Evolutionary conservation across 352 stramenopile genomes (phyloP).

Genomic region (Pilasporangium apinafurcum): DNA sequence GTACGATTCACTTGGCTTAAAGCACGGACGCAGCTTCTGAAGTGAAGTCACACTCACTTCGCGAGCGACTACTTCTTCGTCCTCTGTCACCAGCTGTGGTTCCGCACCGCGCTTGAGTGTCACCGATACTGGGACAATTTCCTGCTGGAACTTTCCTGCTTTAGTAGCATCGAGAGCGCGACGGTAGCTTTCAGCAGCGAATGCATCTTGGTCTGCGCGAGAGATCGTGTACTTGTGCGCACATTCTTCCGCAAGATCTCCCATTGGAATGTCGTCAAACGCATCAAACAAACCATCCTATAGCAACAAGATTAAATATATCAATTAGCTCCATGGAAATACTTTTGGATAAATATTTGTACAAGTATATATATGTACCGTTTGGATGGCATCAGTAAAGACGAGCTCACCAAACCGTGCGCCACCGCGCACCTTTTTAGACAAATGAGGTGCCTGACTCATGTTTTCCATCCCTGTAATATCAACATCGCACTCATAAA

Average conservation of each 20-base stretch:
- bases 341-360: neutral
- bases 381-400: slow-evolving; percentile 84
- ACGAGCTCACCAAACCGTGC: slow-evolving; percentile 80
- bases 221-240: slow-evolving; percentile 76
- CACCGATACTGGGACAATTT: slow-evolving; percentile 85
- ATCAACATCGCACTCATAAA: neutral
- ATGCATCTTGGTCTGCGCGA: slow-evolving; percentile 91
- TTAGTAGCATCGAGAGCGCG: slow-evolving; percentile 52
- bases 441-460: slow-evolving; percentile 92
- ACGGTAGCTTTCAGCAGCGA: slow-evolving; percentile 89
- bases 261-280: slow-evolving; percentile 94
- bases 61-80: slow-evolving; percentile 86
- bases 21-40: slow-evolving; percentile 82
- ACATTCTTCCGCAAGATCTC: slow-evolving; percentile 91
- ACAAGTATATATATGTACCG: slow-evolving; percentile 13
- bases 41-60: slow-evolving; percentile 87
- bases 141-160: slow-evolving; percentile 62
- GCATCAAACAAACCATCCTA: slow-evolving; percentile 93
- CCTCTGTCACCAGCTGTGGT: slow-evolving; percentile 30
- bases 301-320: slow-evolving; percentile 17
- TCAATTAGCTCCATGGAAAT: neutral
- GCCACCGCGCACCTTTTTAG: slow-evolving; percentile 62
- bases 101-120: slow-evolving; percentile 26
- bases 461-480: slow-evolving; percentile 93
- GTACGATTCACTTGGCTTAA: slow-evolving; percentile 60